A percentile compares a stretch with the other conserved stretches of the same genome.
Evolutionary conservation across 495 filamentous ascomycete species (phyloP).

Genomic region (Talaromyces adpressus): DNA sequence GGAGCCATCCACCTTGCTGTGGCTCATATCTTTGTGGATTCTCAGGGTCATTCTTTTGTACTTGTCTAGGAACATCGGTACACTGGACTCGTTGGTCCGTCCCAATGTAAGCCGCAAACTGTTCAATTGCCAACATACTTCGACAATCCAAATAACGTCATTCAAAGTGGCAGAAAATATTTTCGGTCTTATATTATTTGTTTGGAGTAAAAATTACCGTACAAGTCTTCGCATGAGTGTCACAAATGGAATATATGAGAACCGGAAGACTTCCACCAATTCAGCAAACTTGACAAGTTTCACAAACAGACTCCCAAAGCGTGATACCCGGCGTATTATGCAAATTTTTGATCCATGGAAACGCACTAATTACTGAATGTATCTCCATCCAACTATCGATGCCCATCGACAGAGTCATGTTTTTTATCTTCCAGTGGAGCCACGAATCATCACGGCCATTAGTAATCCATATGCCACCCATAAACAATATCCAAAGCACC

Average conservation of each 20-base stretch:
- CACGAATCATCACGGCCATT: conserved; percentile 5
- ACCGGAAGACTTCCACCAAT: background rate
- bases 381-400: conserved; percentile 14
- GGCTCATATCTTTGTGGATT: too few relatives aligned
- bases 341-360: conserved; percentile 19
- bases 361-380: conserved; percentile 4
- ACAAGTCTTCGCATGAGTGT: too few relatives aligned
- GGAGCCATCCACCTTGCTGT: too few relatives aligned
- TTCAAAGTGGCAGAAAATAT: background rate
- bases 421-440: conserved; percentile 10
- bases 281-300: background rate
- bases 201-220: background rate
- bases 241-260: too few relatives aligned
- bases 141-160: too few relatives aligned
- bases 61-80: too few relatives aligned
- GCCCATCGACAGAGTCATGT: conserved; percentile 3
- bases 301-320: conserved; percentile 14
- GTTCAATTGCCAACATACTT: too few relatives aligned
- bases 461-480: conserved; percentile 17
- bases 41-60: too few relatives aligned
- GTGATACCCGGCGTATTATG: conserved; percentile 14
- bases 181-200: background rate
- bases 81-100: too few relatives aligned
- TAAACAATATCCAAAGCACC: conserved; percentile 15
- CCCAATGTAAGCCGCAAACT: too few relatives aligned